A percentile compares a stretch with the other conserved stretches of the same genome.
Evolutionary conservation across 495 filamentous ascomycete genomes (phyloP).

Genomic region (Trichocladium uniseriatum): DNA sequence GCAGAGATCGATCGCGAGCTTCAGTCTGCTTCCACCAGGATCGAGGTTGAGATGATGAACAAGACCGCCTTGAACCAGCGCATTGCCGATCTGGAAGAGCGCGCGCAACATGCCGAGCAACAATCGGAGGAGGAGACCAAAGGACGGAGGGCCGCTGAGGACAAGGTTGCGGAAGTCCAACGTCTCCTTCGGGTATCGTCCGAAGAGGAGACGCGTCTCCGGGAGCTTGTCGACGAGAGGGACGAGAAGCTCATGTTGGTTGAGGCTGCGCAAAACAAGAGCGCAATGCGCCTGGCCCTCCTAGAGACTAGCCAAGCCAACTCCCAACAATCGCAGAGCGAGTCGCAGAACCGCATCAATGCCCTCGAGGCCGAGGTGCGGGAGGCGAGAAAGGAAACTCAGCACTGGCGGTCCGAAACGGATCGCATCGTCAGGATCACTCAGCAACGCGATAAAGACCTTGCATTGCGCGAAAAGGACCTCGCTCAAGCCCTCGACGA

Average conservation of each 20-base stretch:
- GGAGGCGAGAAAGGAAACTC: conserved; percentile 38
- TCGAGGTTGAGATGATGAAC: conserved; percentile 46
- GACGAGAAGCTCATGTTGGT: conserved; percentile 38
- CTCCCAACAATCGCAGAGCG: conserved; percentile 54
- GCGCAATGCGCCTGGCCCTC: conserved; percentile 48
- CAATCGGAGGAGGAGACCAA: conserved; percentile 51
- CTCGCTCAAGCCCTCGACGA: conserved; percentile 33
- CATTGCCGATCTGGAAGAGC: conserved; percentile 39
- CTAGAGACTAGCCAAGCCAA: conserved; percentile 57
- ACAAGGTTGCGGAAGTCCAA: conserved; percentile 61
- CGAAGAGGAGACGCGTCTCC: conserved; percentile 64
- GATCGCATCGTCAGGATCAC: conserved; percentile 35
- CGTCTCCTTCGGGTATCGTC: conserved; percentile 54
- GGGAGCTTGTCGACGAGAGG: conserved; percentile 59
- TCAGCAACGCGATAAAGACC: conserved; percentile 33
- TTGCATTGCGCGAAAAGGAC: conserved; percentile 35
- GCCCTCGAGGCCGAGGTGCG: conserved; percentile 40
- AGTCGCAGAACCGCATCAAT: conserved; percentile 46
- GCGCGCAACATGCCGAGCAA: conserved; percentile 32
- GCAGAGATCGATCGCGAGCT: conserved; percentile 38
- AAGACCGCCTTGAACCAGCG: conserved; percentile 39
- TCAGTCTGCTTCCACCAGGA: conserved; percentile 39
- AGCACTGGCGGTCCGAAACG: conserved; percentile 42
- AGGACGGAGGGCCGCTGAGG: conserved; percentile 57
- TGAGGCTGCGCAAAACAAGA: conserved; percentile 42